Evolutionary conservation across 768 basidiomycete species (phyloP), one percentile per base, ranked within the genome.

Genomic region (Floccularia luteovirens): DNA sequence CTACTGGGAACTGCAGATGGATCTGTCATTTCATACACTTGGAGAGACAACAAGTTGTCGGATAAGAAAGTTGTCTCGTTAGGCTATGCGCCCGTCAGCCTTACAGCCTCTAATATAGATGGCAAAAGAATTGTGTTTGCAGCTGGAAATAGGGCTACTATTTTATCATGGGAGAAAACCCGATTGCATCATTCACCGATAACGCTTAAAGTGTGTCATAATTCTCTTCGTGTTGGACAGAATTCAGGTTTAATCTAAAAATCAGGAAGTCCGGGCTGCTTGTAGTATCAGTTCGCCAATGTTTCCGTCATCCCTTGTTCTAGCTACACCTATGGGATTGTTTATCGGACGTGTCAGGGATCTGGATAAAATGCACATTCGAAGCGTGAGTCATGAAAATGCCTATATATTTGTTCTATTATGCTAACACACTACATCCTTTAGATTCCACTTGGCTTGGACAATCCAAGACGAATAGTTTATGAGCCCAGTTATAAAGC

Each of bases 1-100:
- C 64, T 94, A 22, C 75, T 75, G 13, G 90, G 90, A 2, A 65
- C 90, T 7, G 76, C 71, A 2, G 77, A 94, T 53, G 91, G 91
- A 1, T 77, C 77, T 12, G 63, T 91, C 20, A 72, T 75, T 3
- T 65, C 74, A 8, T 76, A 75, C 49, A 43, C 60, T 0, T 77
- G 81, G 57, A 67, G 72, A 45, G 60, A 57, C 5, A 57, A 57
- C 31, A 43, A 53, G n/a, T 50, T 72, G 25, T 52, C 48, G 36
- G 75, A 81, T 38, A 62, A 66, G 52, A 89, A 81, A 50, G 51
- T 75, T 12, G 64, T 82, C 17, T 68, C 77, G 0, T 61, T 92
- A 7, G 90, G 90, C 5, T 66, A 66, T 42, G 59, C 72, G 6
- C 89, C 90, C 2, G 77, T 90, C 21, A 65, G 59, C 13, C 57